Base-by-base conservation (phyloP, 495 filamentous ascomycete species). In the Sabuloglossum arenarium region DNA sequence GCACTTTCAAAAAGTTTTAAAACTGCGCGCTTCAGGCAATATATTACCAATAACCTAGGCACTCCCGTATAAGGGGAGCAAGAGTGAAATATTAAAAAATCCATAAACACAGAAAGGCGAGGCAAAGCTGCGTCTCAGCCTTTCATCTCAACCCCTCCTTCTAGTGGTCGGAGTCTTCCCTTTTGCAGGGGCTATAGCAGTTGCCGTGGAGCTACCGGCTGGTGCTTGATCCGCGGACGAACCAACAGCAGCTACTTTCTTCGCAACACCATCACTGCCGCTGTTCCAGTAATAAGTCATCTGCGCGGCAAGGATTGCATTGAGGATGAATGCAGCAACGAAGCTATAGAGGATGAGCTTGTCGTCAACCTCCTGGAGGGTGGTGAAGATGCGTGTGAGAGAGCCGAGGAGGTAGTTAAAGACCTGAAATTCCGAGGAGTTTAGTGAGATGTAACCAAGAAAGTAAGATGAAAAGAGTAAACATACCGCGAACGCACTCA, bases 211-310 rank as follows among this genome's bases (percentile, higher is more conserved):
- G 47, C 47, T 51, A 28, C 24, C 47, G 1, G 47, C 28, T 4
- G 39, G n/a, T 5, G 28, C 16, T 28, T 21, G 24, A 51, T 19
- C 25, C 47, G 1, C 5, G 28, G 23, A 51, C 1, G 24, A 14
- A 3, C 45, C 21, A 49, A 49, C 45, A 24, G 47, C 14, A 12
- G 8, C 12, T 11, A 8, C 12, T 19, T 51, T 51, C 6, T 19
- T 51, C 47, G 11, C 47, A 19, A 19, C 24, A 1, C 9, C 24
- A 11, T n/a, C 39, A 24, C 30, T 9, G 46, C n/a, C 12, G 46
- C n/a, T 75, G 62, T 94, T 94, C 91, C 91, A 98, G 72, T 96
- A 97, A 69, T 88, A 95, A 10, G 90, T 66, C 88, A 97, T 94
- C 73, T 98, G 91, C 49, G 71, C 70, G 3, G 87, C 91, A 56